Base-by-base conservation (phyloP, 306 rosid species). In the Cercis canadensis region DNA sequence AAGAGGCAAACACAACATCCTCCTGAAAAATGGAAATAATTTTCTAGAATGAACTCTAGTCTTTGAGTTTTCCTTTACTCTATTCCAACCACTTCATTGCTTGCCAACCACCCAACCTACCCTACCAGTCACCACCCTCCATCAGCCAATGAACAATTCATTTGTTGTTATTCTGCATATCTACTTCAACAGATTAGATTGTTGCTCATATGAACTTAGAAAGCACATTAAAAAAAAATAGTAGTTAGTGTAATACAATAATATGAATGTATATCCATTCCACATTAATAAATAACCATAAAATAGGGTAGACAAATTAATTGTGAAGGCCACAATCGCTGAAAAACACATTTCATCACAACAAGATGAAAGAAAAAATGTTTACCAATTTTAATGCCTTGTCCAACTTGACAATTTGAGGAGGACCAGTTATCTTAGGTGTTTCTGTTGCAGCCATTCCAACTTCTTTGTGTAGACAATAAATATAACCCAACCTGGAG, bases 311-410 rank as follows among this genome's bases (percentile, higher is more conserved):
- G 33, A 15, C 50, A 29, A 39, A 11, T 18, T 70, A 76, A 40
- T 46, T 32, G 32, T 41, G 44, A 77, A 53, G 24, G 53, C 69
- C 41, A 31, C 31, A 53, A 14, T 40, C 21, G 46, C 58, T 21
- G 2, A 24, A n/a, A 67, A 55, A 68, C 7, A 37, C 8, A 44
- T 70, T 19, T 41, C 63, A 36, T 21, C 41, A 39, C 4, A n/a
- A 65, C 57, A 70, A 34, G 54, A 65, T 16, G 37, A 37, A 37
- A 37, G 24, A 7, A 19, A 76, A 33, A 81, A 66, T 3, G 11
- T n/a, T 57, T 89, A 93, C 98, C 97, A 93, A 61, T 73, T 83
- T 92, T 76, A 87, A 79, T 46, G 94, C 96, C 18, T 57, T 69
- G 78, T 85, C 75, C 92, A 81, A 57, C 89, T 75, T 90, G 62